These are phyloP conservation scores for Coprinellus micaceus DNA, from an alignment of 768 basidiomycete species.

Conservation along the genomic window DNA sequence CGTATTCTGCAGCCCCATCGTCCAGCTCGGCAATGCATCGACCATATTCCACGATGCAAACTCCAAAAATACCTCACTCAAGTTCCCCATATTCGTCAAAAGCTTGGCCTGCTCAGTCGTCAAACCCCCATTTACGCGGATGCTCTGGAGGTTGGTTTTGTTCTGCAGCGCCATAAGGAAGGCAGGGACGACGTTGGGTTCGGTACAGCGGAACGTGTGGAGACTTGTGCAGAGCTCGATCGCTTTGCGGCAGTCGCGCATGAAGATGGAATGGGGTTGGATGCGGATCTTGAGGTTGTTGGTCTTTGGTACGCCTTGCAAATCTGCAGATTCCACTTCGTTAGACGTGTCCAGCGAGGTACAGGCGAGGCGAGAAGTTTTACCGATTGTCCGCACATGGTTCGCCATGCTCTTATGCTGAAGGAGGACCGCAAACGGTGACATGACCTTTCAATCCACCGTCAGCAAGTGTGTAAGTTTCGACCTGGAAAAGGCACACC, in stretches of 20 bases:
- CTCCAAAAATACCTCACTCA: slow-evolving; percentile 53
- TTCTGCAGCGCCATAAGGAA: slow-evolving; percentile 46
- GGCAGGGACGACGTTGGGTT: slow-evolving; percentile 41
- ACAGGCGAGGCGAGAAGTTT: too few relatives aligned
- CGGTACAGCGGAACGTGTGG: slow-evolving; percentile 52
- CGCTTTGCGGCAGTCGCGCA: slow-evolving; percentile 48
- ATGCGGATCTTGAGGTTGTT: slow-evolving; percentile 1
- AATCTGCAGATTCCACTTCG: slow-evolving; percentile 4
- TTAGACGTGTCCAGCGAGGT: too few relatives aligned
- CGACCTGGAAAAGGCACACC: slow-evolving; percentile 29
- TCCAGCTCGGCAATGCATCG: slow-evolving; percentile 61
- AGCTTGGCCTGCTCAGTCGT: slow-evolving; percentile 49
- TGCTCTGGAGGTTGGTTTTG: slow-evolving; percentile 40
- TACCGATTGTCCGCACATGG: slow-evolving; percentile 17
- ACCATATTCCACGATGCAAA: slow-evolving; percentile 61
- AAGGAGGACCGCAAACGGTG: slow-evolving; percentile 59
- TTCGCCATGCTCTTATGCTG: slow-evolving; percentile 30
- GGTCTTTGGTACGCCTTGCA: slow-evolving; percentile 10
- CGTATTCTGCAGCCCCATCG: slow-evolving; percentile 28
- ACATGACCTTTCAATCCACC: slow-evolving; percentile 34
- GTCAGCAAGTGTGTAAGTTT: slow-evolving; percentile 3
- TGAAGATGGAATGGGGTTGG: slow-evolving; percentile 41
- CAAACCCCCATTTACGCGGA: slow-evolving; percentile 54
- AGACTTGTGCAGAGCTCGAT: slow-evolving; percentile 51
- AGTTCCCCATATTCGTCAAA: slow-evolving; percentile 33